Evolutionary conservation across 1,139 yeast genomes (phyloP).

Genomic region (Debaryomyces sp.): DNA sequence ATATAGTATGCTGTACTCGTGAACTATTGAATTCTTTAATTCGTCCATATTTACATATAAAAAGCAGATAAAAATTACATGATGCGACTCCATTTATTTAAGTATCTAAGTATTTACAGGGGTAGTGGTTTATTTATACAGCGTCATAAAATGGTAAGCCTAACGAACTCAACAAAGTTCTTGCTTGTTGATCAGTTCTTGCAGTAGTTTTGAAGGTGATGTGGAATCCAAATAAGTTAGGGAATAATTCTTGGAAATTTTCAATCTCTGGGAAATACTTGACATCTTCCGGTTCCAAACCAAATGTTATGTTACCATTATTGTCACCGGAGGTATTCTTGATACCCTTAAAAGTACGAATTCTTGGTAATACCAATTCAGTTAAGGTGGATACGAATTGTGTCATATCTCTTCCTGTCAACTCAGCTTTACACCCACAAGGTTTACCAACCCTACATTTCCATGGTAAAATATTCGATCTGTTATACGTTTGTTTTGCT

Average conservation of each 20-base stretch:
- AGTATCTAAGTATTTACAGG: constrained; percentile 6
- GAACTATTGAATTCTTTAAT: constrained; percentile 13
- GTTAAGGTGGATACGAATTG: constrained; percentile 86
- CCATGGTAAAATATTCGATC: constrained; percentile 85
- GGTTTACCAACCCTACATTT: constrained; percentile 84
- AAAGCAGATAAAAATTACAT: constrained; percentile 15
- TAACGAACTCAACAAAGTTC: constrained; percentile 76
- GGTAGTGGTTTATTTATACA: constrained; percentile 7
- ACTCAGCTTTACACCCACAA: constrained; percentile 86
- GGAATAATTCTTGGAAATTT: constrained; percentile 88
- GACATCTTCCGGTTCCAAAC: constrained; percentile 76
- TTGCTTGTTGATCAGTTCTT: constrained; percentile 90
- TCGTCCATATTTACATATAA: constrained; percentile 10
- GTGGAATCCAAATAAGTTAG: constrained; percentile 83
- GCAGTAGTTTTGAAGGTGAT: constrained; percentile 87
- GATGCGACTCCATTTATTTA: constrained; percentile 3
- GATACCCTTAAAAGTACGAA: constrained; percentile 85
- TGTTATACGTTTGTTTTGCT: constrained; percentile 73
- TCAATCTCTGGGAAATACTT: constrained; percentile 92
- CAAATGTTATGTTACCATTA: constrained; percentile 85
- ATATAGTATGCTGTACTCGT: constrained; percentile 31
- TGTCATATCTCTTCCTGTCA: constrained; percentile 80
- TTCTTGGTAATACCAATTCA: constrained; percentile 91
- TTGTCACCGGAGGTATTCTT: constrained; percentile 78
- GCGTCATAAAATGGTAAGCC: constrained; percentile 70